Base-by-base conservation (phyloP, 768 basidiomycete species). In the Pleurotus salmoneostramineus region DNA sequence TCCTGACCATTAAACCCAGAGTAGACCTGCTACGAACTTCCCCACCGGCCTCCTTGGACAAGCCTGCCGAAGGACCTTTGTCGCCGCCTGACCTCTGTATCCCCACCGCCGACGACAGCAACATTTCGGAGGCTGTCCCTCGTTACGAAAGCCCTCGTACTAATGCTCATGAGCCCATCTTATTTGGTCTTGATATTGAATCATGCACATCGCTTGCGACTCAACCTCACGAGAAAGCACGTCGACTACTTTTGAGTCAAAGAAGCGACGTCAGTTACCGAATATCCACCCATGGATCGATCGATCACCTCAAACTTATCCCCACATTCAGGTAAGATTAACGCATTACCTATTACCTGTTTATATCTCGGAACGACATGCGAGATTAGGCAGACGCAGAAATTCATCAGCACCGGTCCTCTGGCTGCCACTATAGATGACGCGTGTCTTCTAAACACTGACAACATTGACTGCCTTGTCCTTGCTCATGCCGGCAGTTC, bases 401-500 rank as follows among this genome's bases (percentile, higher is more conserved):
- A 17, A 15, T 15, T 37, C 52, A 27, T 55, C 40, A 55, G 52
- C 21, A 15, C 52, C 15, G 52, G 21, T 12, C 52, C 40, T 27
- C 43, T 55, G 32, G 14, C 40, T 17, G 35, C 27, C 11, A 55
- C 52, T 42, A 65, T 82, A 21, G 75, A 80, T 33, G 81, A 79
- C 58, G 74, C 75, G 4, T 81, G 78, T 57, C 49, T 77, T 6
- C 44, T 79, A 35, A 55, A 56, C 4, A 58, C 63, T 27, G 64
- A 66, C 5, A 62, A 66, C 52, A 63, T 63, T 2, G 57, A 66
- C 31, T 27, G 71, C 32, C 50, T 73, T 8, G 58, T 77, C n/a
- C 66, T 79, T 0, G 77, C 71, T 5, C 77, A 78, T 58, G 69
- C 67, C 8, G 70, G 77, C 36, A 72, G 75, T 50, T 65, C 67